phyloP scores from a whole-genome alignment of 345 rosid genomes.

The Citrus medica region DNA sequence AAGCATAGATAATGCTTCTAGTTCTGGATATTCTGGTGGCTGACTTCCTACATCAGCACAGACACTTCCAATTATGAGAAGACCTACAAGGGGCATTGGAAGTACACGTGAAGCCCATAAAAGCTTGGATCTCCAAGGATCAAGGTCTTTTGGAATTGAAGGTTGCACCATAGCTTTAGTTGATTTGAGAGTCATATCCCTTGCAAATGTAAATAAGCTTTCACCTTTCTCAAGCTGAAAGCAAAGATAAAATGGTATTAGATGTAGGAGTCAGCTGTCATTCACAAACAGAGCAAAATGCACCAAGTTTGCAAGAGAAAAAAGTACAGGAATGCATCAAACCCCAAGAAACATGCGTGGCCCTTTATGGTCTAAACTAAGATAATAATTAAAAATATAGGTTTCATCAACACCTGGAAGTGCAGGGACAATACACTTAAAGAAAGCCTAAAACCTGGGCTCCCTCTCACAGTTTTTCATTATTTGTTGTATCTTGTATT shows the following conservation, averaged over 20 bases:
- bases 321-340: neutral
- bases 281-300: neutral
- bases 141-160: slow-evolving; percentile 59
- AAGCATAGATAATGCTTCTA: slow-evolving; percentile 81
- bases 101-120: slow-evolving; percentile 91
- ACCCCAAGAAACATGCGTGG: neutral
- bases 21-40: slow-evolving; percentile 67
- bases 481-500: neutral
- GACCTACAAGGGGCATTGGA: slow-evolving; percentile 97
- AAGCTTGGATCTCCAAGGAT: slow-evolving; percentile 87
- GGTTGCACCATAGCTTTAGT: slow-evolving; percentile 77
- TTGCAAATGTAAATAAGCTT: slow-evolving; percentile 82
- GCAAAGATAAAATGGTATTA: slow-evolving; percentile 14
- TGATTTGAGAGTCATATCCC: slow-evolving; percentile 82
- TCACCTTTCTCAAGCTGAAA: slow-evolving; percentile 81
- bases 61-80: slow-evolving; percentile 71
- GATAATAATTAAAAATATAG: no score
- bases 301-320: neutral
- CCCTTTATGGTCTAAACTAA: neutral
- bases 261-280: slow-evolving; percentile 5
- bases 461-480: neutral
- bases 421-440: neutral
- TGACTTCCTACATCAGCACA: slow-evolving; percentile 61
- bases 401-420: neutral
- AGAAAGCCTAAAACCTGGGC: neutral